Percentiles rank a stretch among this genome's conserved stretches.
These are phyloP conservation scores for Sugiyamaella novakii DNA, from an alignment of 1,139 yeast genomes.

Conservation along the genomic window DNA sequence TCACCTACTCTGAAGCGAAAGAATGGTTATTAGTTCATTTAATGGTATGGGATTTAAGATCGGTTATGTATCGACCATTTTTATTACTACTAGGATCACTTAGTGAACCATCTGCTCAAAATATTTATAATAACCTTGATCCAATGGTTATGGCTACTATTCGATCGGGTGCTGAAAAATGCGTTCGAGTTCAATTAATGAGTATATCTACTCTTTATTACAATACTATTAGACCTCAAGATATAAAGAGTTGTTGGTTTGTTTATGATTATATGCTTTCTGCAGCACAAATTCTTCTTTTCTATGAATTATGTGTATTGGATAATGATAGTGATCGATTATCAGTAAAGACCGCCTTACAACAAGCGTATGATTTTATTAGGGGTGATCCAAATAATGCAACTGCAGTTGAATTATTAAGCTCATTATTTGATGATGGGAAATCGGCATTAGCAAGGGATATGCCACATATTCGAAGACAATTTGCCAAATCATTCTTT, in stretches of 20 bases:
- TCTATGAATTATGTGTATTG: conserved; percentile 15
- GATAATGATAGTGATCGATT: conserved; percentile 14
- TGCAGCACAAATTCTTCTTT: conserved; percentile 16
- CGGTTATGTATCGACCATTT: conserved; percentile 20
- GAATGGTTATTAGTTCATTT: conserved; percentile 20
- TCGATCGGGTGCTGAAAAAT: conserved; percentile 20
- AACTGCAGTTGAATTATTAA: conserved; percentile 13
- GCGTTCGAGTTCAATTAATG: conserved; percentile 16
- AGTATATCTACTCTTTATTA: conserved; percentile 13
- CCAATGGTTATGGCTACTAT: conserved; percentile 17
- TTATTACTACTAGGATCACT: conserved; percentile 16
- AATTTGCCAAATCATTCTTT: conserved; percentile 18
- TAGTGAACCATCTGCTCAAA: conserved; percentile 13
- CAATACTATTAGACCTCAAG: conserved; percentile 9
- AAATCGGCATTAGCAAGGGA: conserved; percentile 9
- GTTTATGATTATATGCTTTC: conserved; percentile 15
- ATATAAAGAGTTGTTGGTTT: conserved; percentile 21
- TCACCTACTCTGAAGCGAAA: conserved; percentile 7
- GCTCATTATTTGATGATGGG: conserved; percentile 13
- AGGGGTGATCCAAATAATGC: conserved; percentile 14
- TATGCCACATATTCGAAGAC: conserved; percentile 14
- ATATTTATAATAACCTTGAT: conserved; percentile 5
- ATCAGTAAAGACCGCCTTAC: conserved; percentile 5
- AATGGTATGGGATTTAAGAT: conserved; percentile 13
- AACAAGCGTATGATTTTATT: conserved; percentile 13